Conservation (phyloP, 2,329 filamentous ascomycete species). For the Ciborinia camelliae region DNA sequence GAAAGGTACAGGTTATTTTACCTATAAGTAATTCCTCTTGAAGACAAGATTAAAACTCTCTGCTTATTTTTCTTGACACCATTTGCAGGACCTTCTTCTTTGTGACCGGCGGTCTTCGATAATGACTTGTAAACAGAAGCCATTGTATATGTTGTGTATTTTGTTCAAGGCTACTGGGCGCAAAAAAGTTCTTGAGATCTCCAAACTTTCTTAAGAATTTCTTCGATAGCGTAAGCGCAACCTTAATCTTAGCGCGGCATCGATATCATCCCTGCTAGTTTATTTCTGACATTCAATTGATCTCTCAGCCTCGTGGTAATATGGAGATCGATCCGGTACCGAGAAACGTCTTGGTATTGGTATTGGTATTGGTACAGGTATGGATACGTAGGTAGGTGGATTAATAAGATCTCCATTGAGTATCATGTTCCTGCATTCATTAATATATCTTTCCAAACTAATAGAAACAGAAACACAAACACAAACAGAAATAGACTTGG, state of each 20-base stretch:
- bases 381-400: too few relatives aligned
- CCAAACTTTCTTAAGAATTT: constrained; percentile 25
- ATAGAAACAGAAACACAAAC: too few relatives aligned
- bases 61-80: constrained; percentile 62
- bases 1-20: constrained; percentile 38
- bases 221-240: constrained; percentile 22
- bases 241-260: constrained; percentile 30
- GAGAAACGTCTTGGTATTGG: too few relatives aligned
- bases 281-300: not conserved
- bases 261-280: constrained; percentile 13
- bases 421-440: too few relatives aligned
- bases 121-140: constrained; percentile 73
- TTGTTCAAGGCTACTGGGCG: constrained; percentile 20
- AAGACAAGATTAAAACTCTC: constrained; percentile 85
- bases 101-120: constrained; percentile 55
- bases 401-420: too few relatives aligned
- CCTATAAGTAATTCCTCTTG: constrained; percentile 87
- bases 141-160: constrained; percentile 45
- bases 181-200: constrained; percentile 27
- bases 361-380: too few relatives aligned
- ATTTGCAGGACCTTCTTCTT: constrained; percentile 48
- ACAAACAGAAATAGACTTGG: too few relatives aligned
- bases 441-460: too few relatives aligned
- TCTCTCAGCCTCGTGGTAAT: not conserved
- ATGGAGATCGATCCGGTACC: too few relatives aligned